Conservation (phyloP, 306 rosid species). For the Rubus parviflorus region DNA sequence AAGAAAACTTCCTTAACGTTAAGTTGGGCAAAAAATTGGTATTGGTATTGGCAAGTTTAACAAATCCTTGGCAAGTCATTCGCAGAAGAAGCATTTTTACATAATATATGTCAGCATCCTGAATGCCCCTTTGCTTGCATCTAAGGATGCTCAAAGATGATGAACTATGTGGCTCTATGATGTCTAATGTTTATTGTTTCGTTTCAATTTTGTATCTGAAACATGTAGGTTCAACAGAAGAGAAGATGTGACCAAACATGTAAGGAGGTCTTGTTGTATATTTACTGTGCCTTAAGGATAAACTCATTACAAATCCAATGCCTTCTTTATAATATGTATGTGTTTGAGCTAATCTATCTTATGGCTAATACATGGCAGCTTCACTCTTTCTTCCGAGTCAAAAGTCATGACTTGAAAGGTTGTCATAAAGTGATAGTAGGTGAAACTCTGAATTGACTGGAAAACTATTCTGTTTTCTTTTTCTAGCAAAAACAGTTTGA, state of each 20-base stretch:
- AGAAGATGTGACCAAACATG: not conserved
- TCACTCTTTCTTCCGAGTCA: not conserved
- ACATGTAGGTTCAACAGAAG: not conserved
- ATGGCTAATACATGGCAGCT: not conserved
- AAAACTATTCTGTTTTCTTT: not conserved
- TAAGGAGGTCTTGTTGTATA: not conserved
- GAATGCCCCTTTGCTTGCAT: not conserved
- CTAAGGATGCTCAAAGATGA: not conserved
- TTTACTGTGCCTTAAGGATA: not conserved
- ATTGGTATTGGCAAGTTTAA: not conserved
- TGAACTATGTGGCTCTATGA: not conserved
- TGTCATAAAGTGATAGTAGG: not conserved
- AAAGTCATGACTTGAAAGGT: not conserved
- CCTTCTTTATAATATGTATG: not conserved
- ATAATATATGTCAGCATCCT: slow-evolving; percentile 1
- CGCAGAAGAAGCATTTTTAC: not conserved
- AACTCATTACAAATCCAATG: not conserved
- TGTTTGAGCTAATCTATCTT: not conserved
- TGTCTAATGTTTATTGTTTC: not conserved
- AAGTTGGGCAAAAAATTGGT: not conserved
- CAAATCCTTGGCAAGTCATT: not conserved
- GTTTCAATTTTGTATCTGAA: not conserved
- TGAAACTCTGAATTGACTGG: slow-evolving; percentile 5
- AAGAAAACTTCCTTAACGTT: not conserved
- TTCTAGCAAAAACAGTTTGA: not conserved